Evolutionary conservation across 23 red algal species (phyloP), one percentile per base, ranked within the genome.

Genomic region (Gracilaria gracilis): DNA sequence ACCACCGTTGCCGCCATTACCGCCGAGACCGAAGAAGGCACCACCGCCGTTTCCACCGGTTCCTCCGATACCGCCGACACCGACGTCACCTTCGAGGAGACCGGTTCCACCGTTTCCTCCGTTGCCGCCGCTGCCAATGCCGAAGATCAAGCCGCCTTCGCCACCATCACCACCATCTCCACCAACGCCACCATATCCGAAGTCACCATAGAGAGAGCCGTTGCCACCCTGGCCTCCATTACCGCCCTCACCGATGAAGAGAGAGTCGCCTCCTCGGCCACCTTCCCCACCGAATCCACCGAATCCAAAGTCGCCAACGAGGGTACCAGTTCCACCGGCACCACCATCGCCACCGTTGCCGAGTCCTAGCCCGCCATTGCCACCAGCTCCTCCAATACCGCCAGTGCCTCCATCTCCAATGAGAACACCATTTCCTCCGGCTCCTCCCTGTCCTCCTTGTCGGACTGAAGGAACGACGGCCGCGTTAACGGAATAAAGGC

Each of bases 71-170:
- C 69, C 37, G 35, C 69, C 35, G 20, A 75, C 29, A 31, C 69
- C 69, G 37, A 75, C 34, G 69, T 75, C 69, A 32, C 35, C 69
- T 75, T 75, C 69, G 69, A 75, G 69, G 6, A 40, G 36, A 46
- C 69, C 39, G 14, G 2, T 0, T 5, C 69, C 69, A 8, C 69
- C 69, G 23, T 75, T 47, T 40, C 69, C 69, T 17, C 69, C 69
- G 69, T 17, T 25, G 17, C 69, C 69, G 15, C 69, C 69, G 69
- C 37, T 75, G 69, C 69, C 69, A 31, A 75, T 44, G 36, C 69
- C 69, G 21, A 46, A 44, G 69, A 75, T 75, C 36, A 75, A 46
- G 44, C 69, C 69, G 2, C 69, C 37, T 36, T 75, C 69, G 23
- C 69, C 69, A 44, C 69, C 69, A 31, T 46, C 21, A 2, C 69